These are phyloP conservation scores for Mortierella sp. DNA, from an alignment of 371 early-diverging fungal species.

Conservation along the genomic window DNA sequence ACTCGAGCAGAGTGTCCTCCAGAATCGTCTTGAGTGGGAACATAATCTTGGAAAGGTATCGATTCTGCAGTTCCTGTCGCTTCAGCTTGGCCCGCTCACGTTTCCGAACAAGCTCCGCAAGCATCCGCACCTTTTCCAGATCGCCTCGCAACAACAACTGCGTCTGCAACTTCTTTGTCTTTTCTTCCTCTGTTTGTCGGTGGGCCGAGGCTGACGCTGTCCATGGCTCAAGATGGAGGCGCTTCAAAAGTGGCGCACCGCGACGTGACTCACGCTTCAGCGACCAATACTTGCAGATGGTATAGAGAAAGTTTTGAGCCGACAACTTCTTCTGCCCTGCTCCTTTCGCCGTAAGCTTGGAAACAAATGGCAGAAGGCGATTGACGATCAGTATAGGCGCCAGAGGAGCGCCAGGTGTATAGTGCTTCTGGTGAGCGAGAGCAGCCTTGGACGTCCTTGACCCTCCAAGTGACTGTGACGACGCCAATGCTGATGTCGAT, in stretches of 20 bases:
- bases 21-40: slow-evolving; percentile 81
- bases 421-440: slow-evolving; percentile 72
- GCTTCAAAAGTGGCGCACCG: slow-evolving; percentile 93
- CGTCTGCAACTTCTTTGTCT: slow-evolving; percentile 62
- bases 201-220: slow-evolving; percentile 88
- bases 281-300: slow-evolving; percentile 93
- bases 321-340: slow-evolving; percentile 65
- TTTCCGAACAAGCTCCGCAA: slow-evolving; percentile 89
- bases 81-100: slow-evolving; percentile 90
- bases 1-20: slow-evolving; percentile 71
- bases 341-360: slow-evolving; percentile 60
- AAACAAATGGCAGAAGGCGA: slow-evolving; percentile 70
- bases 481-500: slow-evolving; percentile 16
- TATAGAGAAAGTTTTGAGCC: slow-evolving; percentile 64
- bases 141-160: slow-evolving; percentile 79
- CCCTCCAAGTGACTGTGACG: slow-evolving; percentile 53
- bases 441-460: slow-evolving; percentile 70
- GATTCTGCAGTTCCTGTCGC: slow-evolving; percentile 64
- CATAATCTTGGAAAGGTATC: slow-evolving; percentile 76
- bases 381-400: slow-evolving; percentile 79
- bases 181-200: slow-evolving; percentile 85
- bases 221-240: slow-evolving; percentile 98
- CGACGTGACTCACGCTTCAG: slow-evolving; percentile 89
- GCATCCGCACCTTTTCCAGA: slow-evolving; percentile 88
- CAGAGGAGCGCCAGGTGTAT: slow-evolving; percentile 71